Base-by-base conservation (phyloP, 306 rosid genomes). In the Canavalia ensiformis region DNA sequence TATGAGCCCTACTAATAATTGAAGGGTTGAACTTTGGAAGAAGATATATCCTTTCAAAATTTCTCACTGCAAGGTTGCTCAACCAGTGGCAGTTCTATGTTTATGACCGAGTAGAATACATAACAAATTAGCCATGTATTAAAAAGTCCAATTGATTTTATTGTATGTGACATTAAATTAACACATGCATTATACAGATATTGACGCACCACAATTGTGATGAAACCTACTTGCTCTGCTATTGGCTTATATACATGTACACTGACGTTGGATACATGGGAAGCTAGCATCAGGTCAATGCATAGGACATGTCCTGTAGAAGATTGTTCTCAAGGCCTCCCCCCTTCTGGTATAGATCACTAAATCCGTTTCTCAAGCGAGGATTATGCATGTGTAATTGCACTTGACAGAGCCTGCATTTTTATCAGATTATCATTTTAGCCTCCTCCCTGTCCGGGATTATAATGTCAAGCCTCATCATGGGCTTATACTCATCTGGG, bases 401-500 rank as follows among this genome's bases (percentile, higher is more conserved):
- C 64, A 77, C 29, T 8, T 18, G 41, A 58, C 46, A 55, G 44
- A 56, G 55, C 65, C 33, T 56, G 68, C 74, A 56, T 7, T 46
- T 18, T 74, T 74, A 8, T 76, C 81, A 71, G 57, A 71, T 30
- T 34, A 13, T 97, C 82, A 92, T 77, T 31, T 37, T 78, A 8
- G 94, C 88, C 50, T 93, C 99, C 13, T 95, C 98, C 7, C 66
- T 77, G 4, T 87, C 96, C 1, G 99, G 99, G 79, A 93, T 87
- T 50, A 95, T 95, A 74, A 95, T 85, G 87, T 95, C 99, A 57
- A 93, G 98, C 89, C 99, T 93, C 99, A 95, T 90, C 98, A 95
- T 89, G 77, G 97, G 98, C 82, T 82, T 84, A 86, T 91, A 91
- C 77, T 78, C 83, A 42, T 59, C 68, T 5, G 99, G 96, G 39